phyloP scores from a whole-genome alignment of 2,329 filamentous ascomycete species.

The Cladosporium sp. region DNA sequence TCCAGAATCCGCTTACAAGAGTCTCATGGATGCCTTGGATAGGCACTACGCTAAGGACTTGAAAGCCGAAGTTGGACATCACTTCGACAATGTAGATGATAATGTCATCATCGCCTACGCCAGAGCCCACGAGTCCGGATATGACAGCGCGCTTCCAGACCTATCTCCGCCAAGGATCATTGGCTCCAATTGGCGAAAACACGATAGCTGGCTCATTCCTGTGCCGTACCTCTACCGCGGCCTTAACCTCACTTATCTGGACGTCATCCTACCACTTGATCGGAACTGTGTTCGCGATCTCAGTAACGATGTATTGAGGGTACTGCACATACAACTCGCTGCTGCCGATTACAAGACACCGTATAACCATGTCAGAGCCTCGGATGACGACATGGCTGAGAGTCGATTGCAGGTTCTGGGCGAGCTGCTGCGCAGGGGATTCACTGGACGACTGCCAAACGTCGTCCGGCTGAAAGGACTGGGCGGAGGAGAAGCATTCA shows the following conservation, averaged over 20 bases:
- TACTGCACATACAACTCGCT: too few relatives aligned
- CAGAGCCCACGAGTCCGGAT: neutral
- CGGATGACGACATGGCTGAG: too few relatives aligned
- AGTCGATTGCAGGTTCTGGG: too few relatives aligned
- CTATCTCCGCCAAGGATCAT: neutral
- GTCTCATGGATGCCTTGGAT: neutral
- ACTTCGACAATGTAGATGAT: constrained; percentile 1
- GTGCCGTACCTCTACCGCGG: neutral
- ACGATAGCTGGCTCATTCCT: neutral
- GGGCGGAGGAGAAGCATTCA: too few relatives aligned
- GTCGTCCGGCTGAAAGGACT: too few relatives aligned
- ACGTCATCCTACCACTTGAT: neutral
- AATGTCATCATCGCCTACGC: neutral
- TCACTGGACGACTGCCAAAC: too few relatives aligned
- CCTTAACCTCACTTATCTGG: neutral
- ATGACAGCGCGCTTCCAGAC: too few relatives aligned
- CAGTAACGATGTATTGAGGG: neutral
- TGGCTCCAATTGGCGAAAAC: neutral
- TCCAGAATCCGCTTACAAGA: neutral
- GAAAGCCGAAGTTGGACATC: neutral
- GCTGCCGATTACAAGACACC: too few relatives aligned
- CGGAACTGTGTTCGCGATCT: neutral
- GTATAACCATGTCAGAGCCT: too few relatives aligned
- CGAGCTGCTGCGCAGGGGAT: too few relatives aligned
- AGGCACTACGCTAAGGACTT: neutral